Evolutionary conservation across 2,329 filamentous ascomycete species (phyloP), one percentile per base, ranked within the genome.

Genomic region (Dendrostoma leiphaemia): DNA sequence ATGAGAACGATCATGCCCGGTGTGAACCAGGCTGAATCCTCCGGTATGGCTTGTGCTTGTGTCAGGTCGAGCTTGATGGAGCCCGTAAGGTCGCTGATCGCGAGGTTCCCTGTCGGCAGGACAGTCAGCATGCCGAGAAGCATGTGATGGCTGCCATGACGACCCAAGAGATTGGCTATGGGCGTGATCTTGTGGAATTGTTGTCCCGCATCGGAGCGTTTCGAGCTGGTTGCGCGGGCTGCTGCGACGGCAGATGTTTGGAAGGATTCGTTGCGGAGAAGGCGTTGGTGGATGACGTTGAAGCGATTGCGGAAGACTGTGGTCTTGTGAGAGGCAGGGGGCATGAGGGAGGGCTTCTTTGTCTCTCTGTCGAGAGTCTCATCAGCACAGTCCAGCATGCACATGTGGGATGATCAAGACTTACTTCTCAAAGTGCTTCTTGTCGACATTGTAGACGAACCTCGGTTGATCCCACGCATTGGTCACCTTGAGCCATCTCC

Each of bases 1-100:
- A 97, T 84, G 0, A 99, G 80, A 3, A 97, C 89, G 45, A 99
- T 89, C 91, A 97, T 97, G 3, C 95, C 95, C 0, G 94, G 92
- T 5, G 88, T 85, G 66, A 97, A 97, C 88, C 91, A 99, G 4
- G 90, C 88, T 23, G 90, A 91, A 65, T 93, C 86, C 57, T 91
- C 86, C 0, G 92, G 92, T 52, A 97, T 87, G 13, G 89, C 84
- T 21, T 86, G 84, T 0, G 93, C 90, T 64, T 93, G 88, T 19
- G 85, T 82, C 10, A 97, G 73, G 62, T 97, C 91, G 1, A 99
- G 77, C 2, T 84, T 80, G 63, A 99, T 96, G 49, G 89, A 93
- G 17, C 93, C 94, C 0, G 91, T 93, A 28, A 94, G 73, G 65
- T 99, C 94, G 61, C 88, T 90, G 21, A 99, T 82, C 2, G 90